phyloP scores from a whole-genome alignment of 495 filamentous ascomycete species.

The Penicillium nucicola region DNA sequence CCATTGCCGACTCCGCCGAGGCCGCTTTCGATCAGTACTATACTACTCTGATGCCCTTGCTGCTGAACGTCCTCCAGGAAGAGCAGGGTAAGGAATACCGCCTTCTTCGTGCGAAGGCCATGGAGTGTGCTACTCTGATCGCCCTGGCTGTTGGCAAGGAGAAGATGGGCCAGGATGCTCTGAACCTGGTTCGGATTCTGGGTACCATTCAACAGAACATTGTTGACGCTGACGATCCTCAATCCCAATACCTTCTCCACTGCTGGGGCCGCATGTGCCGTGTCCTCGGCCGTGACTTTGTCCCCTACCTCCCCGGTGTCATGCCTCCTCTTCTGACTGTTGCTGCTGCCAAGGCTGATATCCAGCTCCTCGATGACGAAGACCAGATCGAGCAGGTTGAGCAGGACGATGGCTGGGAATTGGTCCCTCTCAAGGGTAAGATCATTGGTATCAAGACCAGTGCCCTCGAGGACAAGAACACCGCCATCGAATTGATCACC shows the following conservation, averaged over 20 bases:
- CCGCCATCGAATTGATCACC: constrained; percentile 94
- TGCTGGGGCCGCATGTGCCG: constrained; percentile 99
- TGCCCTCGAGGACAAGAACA: constrained; percentile 96
- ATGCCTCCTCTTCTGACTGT: constrained; percentile 92
- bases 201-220: constrained; percentile 85
- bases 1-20: constrained; percentile 97
- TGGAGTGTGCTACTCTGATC: constrained; percentile 98
- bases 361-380: constrained; percentile 93
- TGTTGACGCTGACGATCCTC: constrained; percentile 89
- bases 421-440: constrained; percentile 94
- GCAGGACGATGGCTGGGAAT: constrained; percentile 96
- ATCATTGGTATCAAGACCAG: constrained; percentile 98
- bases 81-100: constrained; percentile 91
- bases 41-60: constrained; percentile 86
- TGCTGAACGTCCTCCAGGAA: constrained; percentile 83
- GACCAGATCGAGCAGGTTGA: constrained; percentile 90
- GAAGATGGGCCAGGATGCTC: constrained; percentile 82
- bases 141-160: constrained; percentile 93
- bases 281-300: constrained; percentile 83
- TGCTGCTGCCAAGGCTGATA: constrained; percentile 93
- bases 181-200: constrained; percentile 80
- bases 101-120: constrained; percentile 90
- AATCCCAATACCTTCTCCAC: constrained; percentile 95
- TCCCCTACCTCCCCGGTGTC: constrained; percentile 86
- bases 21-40: constrained; percentile 96